Evolutionary conservation across 345 rosid species (phyloP).

Genomic region (Populus simonii): DNA sequence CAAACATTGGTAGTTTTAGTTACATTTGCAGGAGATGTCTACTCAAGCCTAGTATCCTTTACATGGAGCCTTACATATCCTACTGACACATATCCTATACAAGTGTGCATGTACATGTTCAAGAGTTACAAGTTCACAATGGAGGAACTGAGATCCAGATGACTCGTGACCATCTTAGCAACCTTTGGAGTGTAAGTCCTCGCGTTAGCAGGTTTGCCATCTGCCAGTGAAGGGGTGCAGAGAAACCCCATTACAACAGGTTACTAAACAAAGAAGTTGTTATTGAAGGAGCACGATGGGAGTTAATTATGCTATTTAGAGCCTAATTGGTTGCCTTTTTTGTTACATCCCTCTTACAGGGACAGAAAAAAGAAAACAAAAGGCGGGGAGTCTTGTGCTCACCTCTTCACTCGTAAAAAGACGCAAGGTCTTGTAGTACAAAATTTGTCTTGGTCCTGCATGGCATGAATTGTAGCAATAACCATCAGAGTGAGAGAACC

Average conservation of each 20-base stretch:
- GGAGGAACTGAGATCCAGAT: not conserved
- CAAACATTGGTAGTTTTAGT: not conserved
- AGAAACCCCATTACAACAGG: not conserved
- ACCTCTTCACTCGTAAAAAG: constrained; percentile 77
- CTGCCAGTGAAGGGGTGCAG: not conserved
- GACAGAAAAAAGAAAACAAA: not conserved
- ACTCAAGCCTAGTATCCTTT: not conserved
- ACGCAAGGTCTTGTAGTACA: constrained; percentile 66
- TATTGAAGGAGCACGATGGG: not conserved
- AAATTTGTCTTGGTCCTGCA: constrained; percentile 75
- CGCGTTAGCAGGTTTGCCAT: not conserved
- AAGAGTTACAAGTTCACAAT: not conserved
- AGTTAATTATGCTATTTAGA: not conserved
- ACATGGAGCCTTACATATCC: not conserved
- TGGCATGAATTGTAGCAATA: not conserved
- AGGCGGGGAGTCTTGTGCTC: constrained; percentile 4
- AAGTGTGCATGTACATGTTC: not conserved
- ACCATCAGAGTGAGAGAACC: not conserved
- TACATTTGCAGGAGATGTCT: not conserved
- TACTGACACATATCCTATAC: not conserved
- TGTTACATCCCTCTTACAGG: not conserved
- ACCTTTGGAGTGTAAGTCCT: not conserved
- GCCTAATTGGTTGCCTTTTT: not conserved
- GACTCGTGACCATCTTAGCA: not conserved
- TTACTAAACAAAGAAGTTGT: not conserved